Base-by-base conservation (phyloP, 257 asterid species). In the Mitragyna speciosa region DNA sequence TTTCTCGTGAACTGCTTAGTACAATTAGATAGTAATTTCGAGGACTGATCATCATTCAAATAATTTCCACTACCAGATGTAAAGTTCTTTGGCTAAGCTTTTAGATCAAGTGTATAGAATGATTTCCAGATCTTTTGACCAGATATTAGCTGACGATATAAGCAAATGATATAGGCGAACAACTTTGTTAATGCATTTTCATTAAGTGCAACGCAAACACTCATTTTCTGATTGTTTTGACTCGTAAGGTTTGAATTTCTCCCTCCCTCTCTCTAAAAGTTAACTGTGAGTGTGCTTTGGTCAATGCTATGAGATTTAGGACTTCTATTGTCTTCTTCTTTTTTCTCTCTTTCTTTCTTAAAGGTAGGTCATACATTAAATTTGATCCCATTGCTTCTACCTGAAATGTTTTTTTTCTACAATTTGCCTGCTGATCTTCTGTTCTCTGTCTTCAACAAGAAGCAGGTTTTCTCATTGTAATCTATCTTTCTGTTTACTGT, bases 401-500 rank as follows among this genome's bases (percentile, higher is more conserved):
- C 33, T 3, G 51, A 26, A 41, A 51, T 20, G 4, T 22, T 14
- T 19, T 36, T 28, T 36, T 28, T 61, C 12, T 59, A 12, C 33
- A 64, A 2, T 45, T 30, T n/a, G 33, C 7, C 33, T 47, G 5
- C 9, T 7, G 2, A 33, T 43, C 76, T 54, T 49, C 20, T 73
- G 43, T 28, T 19, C 1, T 65, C 16, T 0, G 15, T 12, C 47
- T 20, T 16, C 17, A 36, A 69, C 45, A 5, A 28, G 73, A 8
- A 20, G 49, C 36, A 14, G 56, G 16, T 78, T 56, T 48, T 28
- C n/a, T 49, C 19, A 22, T 28, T 73, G n/a, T 28, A 47, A 67
- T 30, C 10, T 7, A 24, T 63, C 4, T 43, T 70, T 82, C 70
- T 5, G 69, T 30, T 58, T 73, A 54, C 78, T 49, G 65, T 87